These are phyloP conservation scores for Chlorella sp. DNA, from an alignment of 139 green algal species.

Conservation along the genomic window DNA sequence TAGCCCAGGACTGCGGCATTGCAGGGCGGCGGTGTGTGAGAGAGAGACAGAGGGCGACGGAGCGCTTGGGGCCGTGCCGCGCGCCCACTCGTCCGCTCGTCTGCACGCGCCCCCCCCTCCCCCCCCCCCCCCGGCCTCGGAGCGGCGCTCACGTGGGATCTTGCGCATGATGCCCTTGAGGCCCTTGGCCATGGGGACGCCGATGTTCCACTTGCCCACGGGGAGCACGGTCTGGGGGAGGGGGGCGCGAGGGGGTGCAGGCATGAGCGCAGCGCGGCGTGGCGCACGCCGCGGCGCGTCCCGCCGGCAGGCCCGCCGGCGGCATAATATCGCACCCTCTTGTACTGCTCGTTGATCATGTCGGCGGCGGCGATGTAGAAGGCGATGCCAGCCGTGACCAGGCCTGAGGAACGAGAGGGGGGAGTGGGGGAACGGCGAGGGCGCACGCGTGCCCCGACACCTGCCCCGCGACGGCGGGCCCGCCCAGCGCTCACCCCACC, in stretches of 20 bases:
- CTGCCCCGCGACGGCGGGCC: neutral
- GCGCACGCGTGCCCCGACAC: neutral
- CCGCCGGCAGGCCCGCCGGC: neutral
- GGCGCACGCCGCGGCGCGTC: too few relatives aligned
- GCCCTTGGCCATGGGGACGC: slow-evolving; percentile 10
- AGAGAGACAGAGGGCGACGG: neutral
- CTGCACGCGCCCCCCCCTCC: neutral
- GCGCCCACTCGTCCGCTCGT: too few relatives aligned
- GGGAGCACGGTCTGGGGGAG: slow-evolving; percentile 27
- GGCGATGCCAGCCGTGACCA: slow-evolving; percentile 10
- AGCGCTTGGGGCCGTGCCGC: neutral
- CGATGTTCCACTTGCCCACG: slow-evolving; percentile 24
- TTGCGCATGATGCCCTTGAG: slow-evolving; percentile 19
- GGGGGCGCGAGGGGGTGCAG: neutral
- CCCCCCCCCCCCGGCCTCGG: neutral
- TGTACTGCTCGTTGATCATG: slow-evolving; percentile 29
- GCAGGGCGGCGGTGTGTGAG: neutral
- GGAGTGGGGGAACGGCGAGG: neutral
- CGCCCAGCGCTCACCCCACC: slow-evolving; percentile 9
- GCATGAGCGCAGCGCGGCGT: neutral
- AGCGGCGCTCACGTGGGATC: neutral
- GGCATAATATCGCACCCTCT: slow-evolving; percentile 5
- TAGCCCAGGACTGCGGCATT: slow-evolving; percentile 13
- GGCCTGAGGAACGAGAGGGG: neutral
- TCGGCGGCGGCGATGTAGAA: slow-evolving; percentile 30